Evolutionary conservation across 805 yeast species (phyloP).

Genomic region (Candida coquimbonensis): DNA sequence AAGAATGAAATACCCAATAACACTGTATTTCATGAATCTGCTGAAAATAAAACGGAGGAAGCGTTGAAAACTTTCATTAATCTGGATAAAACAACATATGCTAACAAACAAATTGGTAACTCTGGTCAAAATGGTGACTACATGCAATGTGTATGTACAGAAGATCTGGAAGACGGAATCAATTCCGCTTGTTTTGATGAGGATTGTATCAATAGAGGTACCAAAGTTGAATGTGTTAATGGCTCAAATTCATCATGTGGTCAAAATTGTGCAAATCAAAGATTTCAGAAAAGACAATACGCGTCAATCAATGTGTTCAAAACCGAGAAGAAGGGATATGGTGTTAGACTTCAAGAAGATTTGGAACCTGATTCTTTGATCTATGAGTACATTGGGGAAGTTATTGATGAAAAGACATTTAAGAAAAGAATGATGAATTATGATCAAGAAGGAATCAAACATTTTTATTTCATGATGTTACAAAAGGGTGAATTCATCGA

Average conservation of each 20-base stretch:
- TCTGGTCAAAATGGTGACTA: slow-evolving; percentile 68
- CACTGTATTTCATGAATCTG: slow-evolving; percentile 24
- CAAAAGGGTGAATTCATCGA: slow-evolving; percentile 90
- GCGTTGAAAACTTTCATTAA: slow-evolving; percentile 54
- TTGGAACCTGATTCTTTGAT: slow-evolving; percentile 64
- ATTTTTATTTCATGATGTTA: slow-evolving; percentile 93
- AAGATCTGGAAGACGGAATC: slow-evolving; percentile 35
- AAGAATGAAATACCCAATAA: slow-evolving; percentile 18
- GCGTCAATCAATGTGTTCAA: slow-evolving; percentile 74
- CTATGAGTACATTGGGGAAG: slow-evolving; percentile 92
- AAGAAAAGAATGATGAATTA: slow-evolving; percentile 67
- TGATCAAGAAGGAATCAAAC: slow-evolving; percentile 61
- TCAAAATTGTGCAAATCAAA: slow-evolving; percentile 70
- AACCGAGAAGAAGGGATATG: slow-evolving; percentile 85
- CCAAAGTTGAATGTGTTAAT: slow-evolving; percentile 85
- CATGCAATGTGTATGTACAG: slow-evolving; percentile 87
- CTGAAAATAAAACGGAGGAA: slow-evolving; percentile 57
- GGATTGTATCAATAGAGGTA: slow-evolving; percentile 86
- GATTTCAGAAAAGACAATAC: slow-evolving; percentile 74
- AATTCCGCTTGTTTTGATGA: slow-evolving; percentile 77
- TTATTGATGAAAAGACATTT: slow-evolving; percentile 74
- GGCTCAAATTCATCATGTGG: slow-evolving; percentile 62
- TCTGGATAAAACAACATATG: slow-evolving; percentile 56
- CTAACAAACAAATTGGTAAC: slow-evolving; percentile 53
- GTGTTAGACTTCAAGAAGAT: slow-evolving; percentile 62